Base-by-base conservation (phyloP, 495 filamentous ascomycete species). In the Cercophora newfieldiana region DNA sequence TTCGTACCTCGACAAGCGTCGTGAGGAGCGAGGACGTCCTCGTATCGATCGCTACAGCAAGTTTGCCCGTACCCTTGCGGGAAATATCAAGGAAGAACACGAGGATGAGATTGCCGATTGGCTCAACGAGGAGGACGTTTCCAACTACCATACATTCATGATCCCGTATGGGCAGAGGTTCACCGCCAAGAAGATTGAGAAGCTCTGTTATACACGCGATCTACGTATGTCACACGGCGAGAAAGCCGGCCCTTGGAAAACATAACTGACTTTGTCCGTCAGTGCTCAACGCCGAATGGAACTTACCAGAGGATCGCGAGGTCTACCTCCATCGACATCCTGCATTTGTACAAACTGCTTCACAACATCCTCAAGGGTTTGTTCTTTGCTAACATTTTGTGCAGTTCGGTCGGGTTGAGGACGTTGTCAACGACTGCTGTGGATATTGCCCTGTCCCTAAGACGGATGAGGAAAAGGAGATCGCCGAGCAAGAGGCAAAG, bases 201-300 rank as follows among this genome's bases (percentile, higher is more conserved):
- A 89, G 68, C 78, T 93, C 0, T 83, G 92, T 31, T 93, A 91
- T 74, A 90, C 89, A 3, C 88, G 89, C 65, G 91, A 95, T 71
- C 73, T 93, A 14, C 80, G 78, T 80, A 68, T 68, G 78, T 68
- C 2, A 7, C 61, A 26, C 58, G 12, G 19, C 18, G 21, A 10
- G 50, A 24, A 21, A 22, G 21, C 18, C 3, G 25, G 2, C 21
- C 18, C 0, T 12, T 1, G 21, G 30, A 16, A n/a, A 18, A 19
- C n/a, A 24, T 53, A 31, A 28, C 65, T 72, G 66, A 74, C 63
- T n/a, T 21, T 0, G 2, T 24, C 3, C 26, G 4, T 26, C 51
- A 80, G 78, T 94, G n/a, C 83, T 95, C 10, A 95, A 95, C 67
- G 90, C 91, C 0, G 90, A 95, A 71, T 95, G 91, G 91, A 95